Evolutionary conservation across 208 protist genomes (phyloP).

Genomic region (Acanthamoeba quina): DNA sequence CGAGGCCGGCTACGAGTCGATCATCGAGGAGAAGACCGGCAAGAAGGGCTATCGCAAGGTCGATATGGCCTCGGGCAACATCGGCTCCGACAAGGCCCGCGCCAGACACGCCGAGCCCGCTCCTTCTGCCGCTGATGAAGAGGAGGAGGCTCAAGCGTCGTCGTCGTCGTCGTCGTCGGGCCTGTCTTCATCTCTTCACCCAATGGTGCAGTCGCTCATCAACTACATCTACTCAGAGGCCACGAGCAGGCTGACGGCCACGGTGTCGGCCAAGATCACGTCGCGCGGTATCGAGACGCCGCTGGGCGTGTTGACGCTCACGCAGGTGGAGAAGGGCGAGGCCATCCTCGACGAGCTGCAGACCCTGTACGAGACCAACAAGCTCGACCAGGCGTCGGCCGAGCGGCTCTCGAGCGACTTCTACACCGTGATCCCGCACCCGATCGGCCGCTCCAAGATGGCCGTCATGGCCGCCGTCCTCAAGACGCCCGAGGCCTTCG

Average conservation of each 20-base stretch:
- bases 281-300: constrained; percentile 65
- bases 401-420: constrained; percentile 24
- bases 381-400: neutral
- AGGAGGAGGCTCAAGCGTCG: neutral
- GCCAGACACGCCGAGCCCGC: neutral
- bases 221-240: constrained; percentile 57
- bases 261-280: constrained; percentile 33
- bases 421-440: constrained; percentile 73
- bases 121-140: neutral
- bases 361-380: constrained; percentile 22
- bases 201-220: constrained; percentile 10
- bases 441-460: constrained; percentile 46
- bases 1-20: constrained; percentile 35
- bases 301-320: constrained; percentile 60
- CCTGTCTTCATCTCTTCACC: neutral
- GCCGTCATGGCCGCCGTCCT: neutral
- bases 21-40: constrained; percentile 56
- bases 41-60: constrained; percentile 68
- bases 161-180: neutral
- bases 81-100: constrained; percentile 28
- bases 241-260: constrained; percentile 32
- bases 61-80: constrained; percentile 58
- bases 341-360: constrained; percentile 69
- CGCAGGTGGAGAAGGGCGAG: constrained; percentile 75
- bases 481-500: constrained; percentile 32